Evolutionary conservation across 1,139 yeast species (phyloP).

Genomic region (Geotrichum histeridarum): DNA sequence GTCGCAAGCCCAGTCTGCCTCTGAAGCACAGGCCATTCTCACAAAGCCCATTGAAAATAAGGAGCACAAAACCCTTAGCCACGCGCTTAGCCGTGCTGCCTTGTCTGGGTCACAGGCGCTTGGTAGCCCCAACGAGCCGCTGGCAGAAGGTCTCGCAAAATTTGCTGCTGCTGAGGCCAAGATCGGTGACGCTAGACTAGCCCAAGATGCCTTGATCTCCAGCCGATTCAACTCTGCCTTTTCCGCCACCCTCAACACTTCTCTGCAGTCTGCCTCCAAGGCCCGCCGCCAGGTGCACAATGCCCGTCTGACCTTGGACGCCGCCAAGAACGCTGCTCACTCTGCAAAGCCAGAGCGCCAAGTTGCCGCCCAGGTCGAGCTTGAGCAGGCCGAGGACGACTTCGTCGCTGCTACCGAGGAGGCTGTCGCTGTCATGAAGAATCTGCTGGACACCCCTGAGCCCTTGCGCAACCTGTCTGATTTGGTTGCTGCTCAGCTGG

Average conservation of each 20-base stretch:
- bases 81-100: slow-evolving; percentile 77
- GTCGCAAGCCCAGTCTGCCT: slow-evolving; percentile 70
- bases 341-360: slow-evolving; percentile 69
- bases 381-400: slow-evolving; percentile 85
- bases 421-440: slow-evolving; percentile 79
- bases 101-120: slow-evolving; percentile 47
- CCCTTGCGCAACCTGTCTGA: slow-evolving; percentile 67
- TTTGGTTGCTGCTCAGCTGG: slow-evolving; percentile 73
- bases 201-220: slow-evolving; percentile 72
- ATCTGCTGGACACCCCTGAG: slow-evolving; percentile 68
- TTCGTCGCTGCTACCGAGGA: slow-evolving; percentile 89
- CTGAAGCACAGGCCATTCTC: slow-evolving; percentile 78
- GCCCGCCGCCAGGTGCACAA: slow-evolving; percentile 75
- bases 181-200: slow-evolving; percentile 77
- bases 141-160: slow-evolving; percentile 47
- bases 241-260: slow-evolving; percentile 56
- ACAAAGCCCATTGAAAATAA: slow-evolving; percentile 48
- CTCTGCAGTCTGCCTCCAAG: slow-evolving; percentile 60
- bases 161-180: slow-evolving; percentile 55
- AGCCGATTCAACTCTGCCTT: slow-evolving; percentile 66
- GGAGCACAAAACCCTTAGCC: slow-evolving; percentile 80
- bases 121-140: slow-evolving; percentile 39
- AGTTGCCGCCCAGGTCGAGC: slow-evolving; percentile 67
- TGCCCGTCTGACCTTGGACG: slow-evolving; percentile 74
- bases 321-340: slow-evolving; percentile 66